phyloP scores from a whole-genome alignment of 2,329 filamentous ascomycete species.

The Xylaria sp. region DNA sequence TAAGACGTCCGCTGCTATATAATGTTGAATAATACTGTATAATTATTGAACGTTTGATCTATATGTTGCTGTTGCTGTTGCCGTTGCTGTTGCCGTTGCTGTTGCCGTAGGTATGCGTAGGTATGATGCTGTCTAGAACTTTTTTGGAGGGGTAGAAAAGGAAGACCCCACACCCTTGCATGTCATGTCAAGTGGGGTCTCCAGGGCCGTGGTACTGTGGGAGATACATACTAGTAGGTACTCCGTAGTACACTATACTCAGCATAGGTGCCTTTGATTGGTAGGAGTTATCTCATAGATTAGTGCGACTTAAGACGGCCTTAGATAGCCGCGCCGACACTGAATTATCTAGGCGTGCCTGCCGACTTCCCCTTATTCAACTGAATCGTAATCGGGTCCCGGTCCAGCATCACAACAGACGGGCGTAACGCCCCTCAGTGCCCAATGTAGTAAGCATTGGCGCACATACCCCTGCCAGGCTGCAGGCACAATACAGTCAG shows the following conservation, averaged over 20 bases:
- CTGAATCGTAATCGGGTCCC: neutral
- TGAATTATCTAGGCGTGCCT: neutral
- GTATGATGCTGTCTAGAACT: neutral
- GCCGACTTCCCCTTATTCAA: neutral
- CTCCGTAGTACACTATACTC: too few species aligned
- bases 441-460: constrained; percentile 36
- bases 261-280: too few species aligned
- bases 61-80: neutral
- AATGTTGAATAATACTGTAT: neutral
- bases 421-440: neutral
- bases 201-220: neutral
- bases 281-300: too few species aligned
- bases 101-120: too few species aligned
- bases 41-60: neutral
- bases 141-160: constrained; percentile 34
- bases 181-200: constrained; percentile 12
- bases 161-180: constrained; percentile 3
- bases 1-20: constrained; percentile 27
- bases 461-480: constrained; percentile 18
- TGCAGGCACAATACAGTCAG: constrained; percentile 36
- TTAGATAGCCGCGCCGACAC: neutral
- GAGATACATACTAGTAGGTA: too few species aligned
- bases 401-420: neutral
- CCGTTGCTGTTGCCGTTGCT: too few species aligned
- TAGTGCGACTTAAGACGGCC: neutral